Conservation (phyloP, 768 basidiomycete genomes). For the Rhodotorula graminis region DNA sequence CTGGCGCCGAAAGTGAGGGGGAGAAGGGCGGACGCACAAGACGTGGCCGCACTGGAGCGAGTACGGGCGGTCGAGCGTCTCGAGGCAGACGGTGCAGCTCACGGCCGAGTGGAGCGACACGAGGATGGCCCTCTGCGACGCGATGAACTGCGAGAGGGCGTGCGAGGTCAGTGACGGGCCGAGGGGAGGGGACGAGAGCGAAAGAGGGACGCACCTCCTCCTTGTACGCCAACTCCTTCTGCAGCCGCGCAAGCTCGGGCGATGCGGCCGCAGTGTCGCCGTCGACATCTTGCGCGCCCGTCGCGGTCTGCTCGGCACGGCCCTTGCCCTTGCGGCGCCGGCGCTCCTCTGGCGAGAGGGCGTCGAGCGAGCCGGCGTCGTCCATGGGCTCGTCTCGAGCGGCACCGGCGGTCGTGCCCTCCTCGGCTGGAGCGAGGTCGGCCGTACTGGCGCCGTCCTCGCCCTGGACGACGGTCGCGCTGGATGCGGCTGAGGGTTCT, state of each 20-base stretch:
- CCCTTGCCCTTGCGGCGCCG: constrained; percentile 30
- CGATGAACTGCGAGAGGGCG: constrained; percentile 7
- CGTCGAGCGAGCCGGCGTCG: constrained; percentile 2
- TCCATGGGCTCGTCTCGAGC: neutral
- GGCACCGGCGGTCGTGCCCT: neutral
- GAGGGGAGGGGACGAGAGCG: neutral
- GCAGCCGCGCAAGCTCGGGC: neutral
- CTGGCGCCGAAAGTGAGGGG: neutral
- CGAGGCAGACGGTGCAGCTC: constrained; percentile 35
- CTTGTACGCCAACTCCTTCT: constrained; percentile 23
- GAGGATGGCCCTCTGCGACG: constrained; percentile 21
- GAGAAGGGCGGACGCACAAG: constrained; percentile 12
- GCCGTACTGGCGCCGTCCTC: neutral
- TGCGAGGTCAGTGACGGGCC: neutral
- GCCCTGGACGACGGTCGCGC: neutral
- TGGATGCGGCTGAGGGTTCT: neutral
- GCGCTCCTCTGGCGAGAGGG: constrained; percentile 12
- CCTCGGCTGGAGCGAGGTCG: neutral
- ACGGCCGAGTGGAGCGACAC: constrained; percentile 18
- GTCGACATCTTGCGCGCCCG: neutral
- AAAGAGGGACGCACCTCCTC: constrained; percentile 12
- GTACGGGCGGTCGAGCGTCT: constrained; percentile 32
- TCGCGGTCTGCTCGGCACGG: constrained; percentile 2
- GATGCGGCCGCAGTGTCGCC: neutral
- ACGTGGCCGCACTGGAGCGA: constrained; percentile 38